phyloP scores from a whole-genome alignment of 192 early-diverging fungal genomes.

The Dimargaris xerosporica region DNA sequence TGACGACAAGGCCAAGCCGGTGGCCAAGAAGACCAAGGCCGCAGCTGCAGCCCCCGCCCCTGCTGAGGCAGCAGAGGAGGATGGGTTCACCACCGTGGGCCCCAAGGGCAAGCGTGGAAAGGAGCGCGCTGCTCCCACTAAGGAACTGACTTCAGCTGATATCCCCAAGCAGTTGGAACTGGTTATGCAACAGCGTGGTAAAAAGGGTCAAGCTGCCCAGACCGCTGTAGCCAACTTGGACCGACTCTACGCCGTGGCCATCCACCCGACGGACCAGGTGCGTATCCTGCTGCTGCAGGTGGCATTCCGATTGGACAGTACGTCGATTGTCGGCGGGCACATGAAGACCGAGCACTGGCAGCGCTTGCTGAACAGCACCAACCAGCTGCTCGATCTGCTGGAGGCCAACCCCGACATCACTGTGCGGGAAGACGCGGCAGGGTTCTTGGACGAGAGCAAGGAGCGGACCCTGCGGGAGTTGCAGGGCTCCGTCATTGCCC shows the following conservation, averaged over 20 bases:
- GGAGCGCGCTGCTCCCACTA: too few species aligned
- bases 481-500: slow-evolving; percentile 63
- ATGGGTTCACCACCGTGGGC: slow-evolving; percentile 53
- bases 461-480: slow-evolving; percentile 31
- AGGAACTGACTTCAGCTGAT: slow-evolving; percentile 40
- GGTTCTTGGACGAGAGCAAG: slow-evolving; percentile 45
- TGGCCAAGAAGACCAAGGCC: slow-evolving; percentile 25
- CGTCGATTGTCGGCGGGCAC: slow-evolving; percentile 41
- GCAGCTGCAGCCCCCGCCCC: slow-evolving; percentile 12
- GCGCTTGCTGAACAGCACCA: slow-evolving; percentile 50
- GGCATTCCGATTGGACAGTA: slow-evolving; percentile 77
- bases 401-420: slow-evolving; percentile 56
- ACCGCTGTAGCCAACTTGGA: slow-evolving; percentile 56
- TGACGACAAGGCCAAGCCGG: slow-evolving; percentile 16
- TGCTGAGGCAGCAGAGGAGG: slow-evolving; percentile 31
- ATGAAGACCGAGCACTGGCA: slow-evolving; percentile 76
- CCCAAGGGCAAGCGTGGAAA: slow-evolving; percentile 38
- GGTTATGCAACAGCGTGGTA: slow-evolving; percentile 71
- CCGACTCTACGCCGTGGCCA: slow-evolving; percentile 39
- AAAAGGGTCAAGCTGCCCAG: slow-evolving; percentile 84
- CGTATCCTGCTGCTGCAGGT: slow-evolving; percentile 75
- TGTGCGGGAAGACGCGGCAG: slow-evolving; percentile 53
- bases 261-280: slow-evolving; percentile 61
- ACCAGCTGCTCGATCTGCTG: slow-evolving; percentile 58
- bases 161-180: slow-evolving; percentile 73